Evolutionary conservation across 176 grass and related monocot genomes (phyloP).

Genomic region (Ampelocalamus luodianensis): DNA sequence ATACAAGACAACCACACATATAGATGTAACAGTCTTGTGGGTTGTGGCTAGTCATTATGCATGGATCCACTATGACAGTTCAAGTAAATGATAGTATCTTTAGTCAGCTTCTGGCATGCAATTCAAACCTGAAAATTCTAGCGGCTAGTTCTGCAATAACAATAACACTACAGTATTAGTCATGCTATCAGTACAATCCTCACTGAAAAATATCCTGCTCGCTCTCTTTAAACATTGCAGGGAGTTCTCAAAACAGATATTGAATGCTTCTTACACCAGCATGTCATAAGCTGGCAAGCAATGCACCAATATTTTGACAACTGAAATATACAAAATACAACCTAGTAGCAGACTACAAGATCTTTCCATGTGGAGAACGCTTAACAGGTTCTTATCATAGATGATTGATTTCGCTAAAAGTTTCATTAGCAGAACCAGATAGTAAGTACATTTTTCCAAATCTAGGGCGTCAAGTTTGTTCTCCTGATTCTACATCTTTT

Average conservation of each 20-base stretch:
- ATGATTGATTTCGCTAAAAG: too few species aligned
- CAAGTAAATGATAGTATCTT: neutral
- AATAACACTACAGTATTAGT: slow-evolving; percentile 1
- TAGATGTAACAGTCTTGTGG: neutral
- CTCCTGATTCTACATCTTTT: neutral
- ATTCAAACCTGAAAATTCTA: neutral
- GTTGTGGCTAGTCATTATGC: neutral
- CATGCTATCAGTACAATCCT: slow-evolving; percentile 26
- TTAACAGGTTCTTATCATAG: too few species aligned
- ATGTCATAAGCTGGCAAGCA: too few species aligned
- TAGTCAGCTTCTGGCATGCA: neutral
- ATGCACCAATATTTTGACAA: too few species aligned
- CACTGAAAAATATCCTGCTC: neutral
- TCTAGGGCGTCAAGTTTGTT: neutral
- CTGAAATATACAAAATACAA: too few species aligned
- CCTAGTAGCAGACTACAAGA: too few species aligned
- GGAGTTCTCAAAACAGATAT: neutral
- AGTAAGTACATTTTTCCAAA: neutral
- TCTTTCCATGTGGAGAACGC: too few species aligned
- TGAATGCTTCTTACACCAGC: too few species aligned
- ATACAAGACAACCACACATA: neutral
- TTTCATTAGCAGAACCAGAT: neutral
- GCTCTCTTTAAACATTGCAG: neutral
- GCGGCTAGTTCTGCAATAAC: slow-evolving; percentile 1
- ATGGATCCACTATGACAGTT: neutral